Base-by-base conservation (phyloP, 306 rosid species). In the Corylus heterophylla region DNA sequence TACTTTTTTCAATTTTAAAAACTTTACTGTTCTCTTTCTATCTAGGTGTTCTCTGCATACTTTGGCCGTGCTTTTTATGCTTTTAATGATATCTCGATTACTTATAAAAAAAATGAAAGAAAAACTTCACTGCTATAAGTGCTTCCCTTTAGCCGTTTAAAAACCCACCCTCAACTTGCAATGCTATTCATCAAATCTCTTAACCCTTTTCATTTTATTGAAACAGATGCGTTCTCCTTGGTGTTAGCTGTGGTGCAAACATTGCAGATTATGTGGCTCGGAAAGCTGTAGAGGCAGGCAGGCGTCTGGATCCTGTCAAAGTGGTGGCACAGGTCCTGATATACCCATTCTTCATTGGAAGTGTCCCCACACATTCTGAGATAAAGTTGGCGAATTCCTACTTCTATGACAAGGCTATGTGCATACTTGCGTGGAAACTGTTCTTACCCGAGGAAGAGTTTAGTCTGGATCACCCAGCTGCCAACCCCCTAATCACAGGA, bases 241-340 rank as follows among this genome's bases (percentile, higher is more conserved):
- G 98, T 16, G 98, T 87, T 71, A 95, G 99, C 85, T 95, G 98
- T 83, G 99, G 99, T 80, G 98, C 99, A 69, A 95, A 95, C 84
- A 88, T 95, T 88, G 98, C 98, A 45, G 89, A 95, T 79, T 88
- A 87, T 63, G 98, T 95, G 76, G 94, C 98, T 80, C 92, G 87
- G 73, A 95, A 93, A 86, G 94, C 98, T 69, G 96, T 93, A 44
- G 99, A 92, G 88, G 88, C 93, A 17, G 98, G 99, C 67, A 85
- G 83, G 82, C 97, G 83, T 79, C 79, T 93, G 84, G 97, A 95
- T 78, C 99, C 99, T 44, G 92, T 95, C 85, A 93, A 95, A 87
- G 98, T 95, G 48, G 99, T 95, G 47, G 98, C 98, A 17, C 98
- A 89, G 88, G 85, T 93, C 77, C 89, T 91, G 42, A 83, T 95